A percentile compares a stretch with the other conserved stretches of the same genome.
Evolutionary conservation across 2,329 filamentous ascomycete genomes (phyloP).

Genomic region (Diaporthe citri): DNA sequence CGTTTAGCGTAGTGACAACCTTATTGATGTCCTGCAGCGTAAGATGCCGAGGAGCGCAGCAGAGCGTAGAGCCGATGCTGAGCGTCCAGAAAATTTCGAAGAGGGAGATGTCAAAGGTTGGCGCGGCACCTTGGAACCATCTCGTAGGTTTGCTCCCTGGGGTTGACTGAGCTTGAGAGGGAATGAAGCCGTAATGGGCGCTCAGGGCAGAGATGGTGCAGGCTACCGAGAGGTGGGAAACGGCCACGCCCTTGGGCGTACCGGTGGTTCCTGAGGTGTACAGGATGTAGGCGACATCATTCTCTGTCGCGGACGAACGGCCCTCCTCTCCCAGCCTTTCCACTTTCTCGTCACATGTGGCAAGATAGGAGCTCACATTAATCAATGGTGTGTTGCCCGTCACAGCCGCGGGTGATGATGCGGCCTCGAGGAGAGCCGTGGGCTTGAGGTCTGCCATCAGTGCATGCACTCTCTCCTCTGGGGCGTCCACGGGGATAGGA

Average conservation of each 20-base stretch:
- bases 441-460: conserved; percentile 48
- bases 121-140: conserved; percentile 34
- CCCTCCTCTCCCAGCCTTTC: conserved; percentile 20
- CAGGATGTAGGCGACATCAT: conserved; percentile 49
- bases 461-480: conserved; percentile 45
- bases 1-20: conserved; percentile 43
- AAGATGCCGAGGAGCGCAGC: conserved; percentile 24
- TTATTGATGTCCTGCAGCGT: conserved; percentile 41
- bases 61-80: conserved; percentile 31
- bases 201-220: conserved; percentile 50
- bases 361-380: conserved; percentile 2
- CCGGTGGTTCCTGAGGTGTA: conserved; percentile 53
- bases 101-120: conserved; percentile 40
- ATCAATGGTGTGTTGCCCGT: conserved; percentile 28
- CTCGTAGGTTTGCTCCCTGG: conserved; percentile 45
- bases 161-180: conserved; percentile 43
- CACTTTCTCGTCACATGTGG: background rate
- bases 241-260: conserved; percentile 50
- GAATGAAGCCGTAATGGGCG: conserved; percentile 42
- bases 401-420: conserved; percentile 1
- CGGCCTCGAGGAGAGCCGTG: conserved; percentile 44
- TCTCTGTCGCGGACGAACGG: background rate
- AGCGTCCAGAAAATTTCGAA: conserved; percentile 35
- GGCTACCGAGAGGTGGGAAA: conserved; percentile 45
- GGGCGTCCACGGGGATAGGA: conserved; percentile 53